A percentile compares a stretch with the other conserved stretches of the same genome.
These are phyloP conservation scores for Candida caryicola DNA, from an alignment of 805 yeast genomes.

Conservation along the genomic window DNA sequence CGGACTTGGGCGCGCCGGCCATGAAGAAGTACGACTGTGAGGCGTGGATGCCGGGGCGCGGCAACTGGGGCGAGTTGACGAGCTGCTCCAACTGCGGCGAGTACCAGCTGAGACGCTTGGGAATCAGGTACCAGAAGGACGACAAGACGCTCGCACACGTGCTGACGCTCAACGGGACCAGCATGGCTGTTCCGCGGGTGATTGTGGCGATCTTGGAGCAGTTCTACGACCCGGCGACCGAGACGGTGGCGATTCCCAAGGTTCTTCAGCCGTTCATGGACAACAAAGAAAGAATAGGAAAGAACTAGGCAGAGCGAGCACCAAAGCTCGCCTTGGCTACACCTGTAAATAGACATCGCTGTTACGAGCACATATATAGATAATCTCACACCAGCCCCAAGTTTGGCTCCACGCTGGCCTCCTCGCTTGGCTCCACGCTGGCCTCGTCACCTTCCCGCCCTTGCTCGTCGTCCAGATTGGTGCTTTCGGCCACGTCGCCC, in stretches of 20 bases:
- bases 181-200: slow-evolving; percentile 91
- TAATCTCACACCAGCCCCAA: too few species aligned
- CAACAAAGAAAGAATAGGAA: slow-evolving; percentile 39
- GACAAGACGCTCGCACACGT: slow-evolving; percentile 46
- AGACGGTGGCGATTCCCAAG: slow-evolving; percentile 61
- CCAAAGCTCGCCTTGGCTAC: too few species aligned
- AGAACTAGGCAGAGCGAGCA: neutral
- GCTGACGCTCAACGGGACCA: slow-evolving; percentile 92
- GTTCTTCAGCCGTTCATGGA: slow-evolving; percentile 74
- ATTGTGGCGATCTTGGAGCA: slow-evolving; percentile 89
- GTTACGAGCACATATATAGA: slow-evolving; percentile 11
- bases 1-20: slow-evolving; percentile 93
- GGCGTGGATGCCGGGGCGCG: slow-evolving; percentile 98
- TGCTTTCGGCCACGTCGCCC: too few species aligned
- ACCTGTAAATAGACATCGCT: slow-evolving; percentile 9
- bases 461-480: too few species aligned
- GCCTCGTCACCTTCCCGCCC: too few species aligned
- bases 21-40: slow-evolving; percentile 89
- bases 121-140: slow-evolving; percentile 51
- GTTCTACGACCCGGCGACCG: slow-evolving; percentile 58
- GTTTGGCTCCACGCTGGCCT: too few species aligned
- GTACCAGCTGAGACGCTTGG: slow-evolving; percentile 81
- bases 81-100: slow-evolving; percentile 92
- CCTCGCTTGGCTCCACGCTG: too few species aligned
- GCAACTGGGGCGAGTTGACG: slow-evolving; percentile 87